Base-by-base conservation (phyloP, 306 rosid genomes). In the Malus sieversii region DNA sequence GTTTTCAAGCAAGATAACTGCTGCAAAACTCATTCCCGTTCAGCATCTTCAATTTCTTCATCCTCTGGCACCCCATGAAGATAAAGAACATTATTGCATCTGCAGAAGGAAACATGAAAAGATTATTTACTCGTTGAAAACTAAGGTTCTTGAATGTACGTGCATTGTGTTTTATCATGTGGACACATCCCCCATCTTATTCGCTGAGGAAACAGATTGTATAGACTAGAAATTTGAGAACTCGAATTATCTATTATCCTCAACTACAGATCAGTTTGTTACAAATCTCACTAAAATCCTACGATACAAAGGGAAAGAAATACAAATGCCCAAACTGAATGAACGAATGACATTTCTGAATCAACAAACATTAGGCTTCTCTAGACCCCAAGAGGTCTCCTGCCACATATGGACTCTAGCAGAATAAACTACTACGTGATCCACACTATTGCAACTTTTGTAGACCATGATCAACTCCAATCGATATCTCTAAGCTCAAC, bases 41-140 rank as follows among this genome's bases (percentile, higher is more conserved):
- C 93, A 4, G 97, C 96, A 42, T 94, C 98, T 81, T 94, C 97
- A 27, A 94, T 90, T 80, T 93, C 98, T 82, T 94, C 97, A 78
- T 91, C 98, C 85, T 91, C 98, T 7, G 97, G 96, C 19, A 90
- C 97, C 58, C 98, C 98, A 1, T 96, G 98, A 78, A 94, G 96
- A 77, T 94, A 94, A 44, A 94, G 94, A 80, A 94, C 98, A 74
- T 94, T 94, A 90, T 94, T 94, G 74, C 98, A 94, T 81, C 98
- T 94, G 88, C 64, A 70, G 65, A 66, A 13, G 30, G 78, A 80
- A 73, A 72, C 58, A 71, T 22, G 51, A 77, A 44, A 40, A 79
- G 25, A 29, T 23, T 32, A 55, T 27, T 4, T 45, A 45, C 48
- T 45, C 15, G 2, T 61, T 13, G 16, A 33, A 18, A 29, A 52